Evolutionary conservation across 176 grass and related monocot genomes (phyloP), one percentile per base, ranked within the genome.

Genomic region (Musa itinerans): DNA sequence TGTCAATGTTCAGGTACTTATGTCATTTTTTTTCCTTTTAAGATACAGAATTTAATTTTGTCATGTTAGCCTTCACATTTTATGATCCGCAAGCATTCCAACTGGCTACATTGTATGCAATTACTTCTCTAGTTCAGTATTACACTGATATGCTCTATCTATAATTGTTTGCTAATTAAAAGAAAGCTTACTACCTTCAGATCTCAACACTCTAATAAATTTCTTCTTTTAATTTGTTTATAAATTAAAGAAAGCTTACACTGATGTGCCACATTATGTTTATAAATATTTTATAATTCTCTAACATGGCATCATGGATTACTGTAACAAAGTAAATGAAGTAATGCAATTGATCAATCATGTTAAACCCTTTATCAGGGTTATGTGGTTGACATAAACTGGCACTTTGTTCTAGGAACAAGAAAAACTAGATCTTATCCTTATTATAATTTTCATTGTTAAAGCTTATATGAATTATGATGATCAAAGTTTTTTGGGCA

Each of bases 1-100:
- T 83, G 63, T 84, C 53, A 97, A 97, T 85, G 55, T 97, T 83
- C 90, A 97, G 94, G 90, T 97, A 93, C 20, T 53, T 64, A 17
- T 49, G 19, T 59, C 11, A 14, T 80, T 48, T 29, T 79, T 11
- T 82, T 79, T 78, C 69, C 69, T 66, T 14, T 52, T 22, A 63
- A 43, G n/a, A 10, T 2, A 71, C 10, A 1, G 2, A 52, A 20
- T 21, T 1, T 51, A 51, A 70, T 26, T 54, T 56, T 22, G 11
- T 52, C 48, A 53, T 50, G 6, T 72, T 52, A 53, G 1, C 48
- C 9, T 12, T 53, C 7, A 14, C 50, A 72, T 53, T 10, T 23
- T 27, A 13, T 26, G 2, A 27, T 65, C 23, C 3, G 4, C 65
- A 43, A 27, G 12, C 65, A 67, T 43, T 15, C 2, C 7, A 43